A percentile compares a stretch with the other conserved stretches of the same genome.
These are phyloP conservation scores for Piper betle DNA, from an alignment of 164 flowering plant species.

Conservation along the genomic window DNA sequence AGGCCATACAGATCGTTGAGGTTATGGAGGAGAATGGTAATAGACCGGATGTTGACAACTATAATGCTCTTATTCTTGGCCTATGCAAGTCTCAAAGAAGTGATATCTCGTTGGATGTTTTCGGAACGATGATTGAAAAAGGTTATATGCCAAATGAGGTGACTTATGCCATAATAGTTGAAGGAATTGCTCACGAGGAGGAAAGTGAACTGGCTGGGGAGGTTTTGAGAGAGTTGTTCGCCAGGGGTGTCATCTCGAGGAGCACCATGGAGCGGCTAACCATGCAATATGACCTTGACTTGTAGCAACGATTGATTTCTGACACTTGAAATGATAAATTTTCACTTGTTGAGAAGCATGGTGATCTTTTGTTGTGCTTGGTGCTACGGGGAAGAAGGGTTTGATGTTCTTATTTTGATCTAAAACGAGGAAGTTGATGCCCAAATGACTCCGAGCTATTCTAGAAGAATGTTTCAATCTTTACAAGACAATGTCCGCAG, in stretches of 20 bases:
- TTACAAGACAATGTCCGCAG: too few species aligned
- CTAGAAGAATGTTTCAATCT: background rate
- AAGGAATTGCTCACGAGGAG: conserved; percentile 63
- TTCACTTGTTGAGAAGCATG: background rate
- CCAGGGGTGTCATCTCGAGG: conserved; percentile 30
- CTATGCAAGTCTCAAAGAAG: conserved; percentile 54
- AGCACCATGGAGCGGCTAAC: conserved; percentile 60
- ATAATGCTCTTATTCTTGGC: conserved; percentile 70
- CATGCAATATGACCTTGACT: conserved; percentile 66
- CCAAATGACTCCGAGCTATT: background rate
- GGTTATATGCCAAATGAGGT: conserved; percentile 60
- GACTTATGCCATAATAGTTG: conserved; percentile 69
- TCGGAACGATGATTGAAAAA: conserved; percentile 53
- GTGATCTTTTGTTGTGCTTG: background rate
- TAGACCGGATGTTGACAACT: conserved; percentile 49
- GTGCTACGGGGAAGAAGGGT: background rate
- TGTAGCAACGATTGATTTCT: background rate
- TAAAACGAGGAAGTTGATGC: background rate
- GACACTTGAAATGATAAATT: background rate
- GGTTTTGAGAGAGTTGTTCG: conserved; percentile 47
- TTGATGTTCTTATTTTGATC: background rate
- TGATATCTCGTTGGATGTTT: conserved; percentile 47
- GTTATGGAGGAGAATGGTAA: conserved; percentile 52
- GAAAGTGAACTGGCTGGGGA: conserved; percentile 51
- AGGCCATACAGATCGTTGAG: conserved; percentile 46